phyloP scores from a whole-genome alignment of 1,284 basidiomycete species.

The Heterobasidion irregulare region DNA sequence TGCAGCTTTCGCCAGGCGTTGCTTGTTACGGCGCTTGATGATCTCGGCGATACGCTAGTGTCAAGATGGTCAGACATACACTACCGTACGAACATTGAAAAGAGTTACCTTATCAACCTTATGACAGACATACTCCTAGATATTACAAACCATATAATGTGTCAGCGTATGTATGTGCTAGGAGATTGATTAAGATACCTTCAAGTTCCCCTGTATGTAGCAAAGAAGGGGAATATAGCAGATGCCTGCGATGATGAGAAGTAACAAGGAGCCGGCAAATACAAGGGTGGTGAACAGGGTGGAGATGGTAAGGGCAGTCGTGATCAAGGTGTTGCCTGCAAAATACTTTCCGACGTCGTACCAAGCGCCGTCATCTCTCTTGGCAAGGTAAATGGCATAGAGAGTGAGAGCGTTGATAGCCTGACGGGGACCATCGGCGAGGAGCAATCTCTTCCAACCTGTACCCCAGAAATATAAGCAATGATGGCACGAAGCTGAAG shows the following conservation, averaged over 20 bases:
- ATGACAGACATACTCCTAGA: conserved; percentile 94
- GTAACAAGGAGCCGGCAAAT: conserved; percentile 76
- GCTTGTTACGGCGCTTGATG: conserved; percentile 87
- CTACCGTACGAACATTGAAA: not conserved
- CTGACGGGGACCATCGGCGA: conserved; percentile 97
- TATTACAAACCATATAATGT: not conserved
- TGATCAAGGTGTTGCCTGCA: conserved; percentile 59
- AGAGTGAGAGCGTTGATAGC: conserved; percentile 93
- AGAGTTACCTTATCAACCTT: conserved; percentile 87
- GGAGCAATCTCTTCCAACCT: conserved; percentile 93
- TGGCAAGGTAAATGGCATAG: conserved; percentile 84
- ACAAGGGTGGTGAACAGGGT: conserved; percentile 89
- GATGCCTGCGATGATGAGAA: conserved; percentile 79
- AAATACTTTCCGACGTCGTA: conserved; percentile 68
- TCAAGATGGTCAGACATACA: not conserved
- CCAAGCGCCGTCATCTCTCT: conserved; percentile 58
- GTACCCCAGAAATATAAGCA: conserved; percentile 8
- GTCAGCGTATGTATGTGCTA: not conserved
- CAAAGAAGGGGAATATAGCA: conserved; percentile 90
- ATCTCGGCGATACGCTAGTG: conserved; percentile 82
- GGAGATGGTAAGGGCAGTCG: conserved; percentile 77
- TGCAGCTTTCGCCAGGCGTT: conserved; percentile 76
- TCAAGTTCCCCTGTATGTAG: conserved; percentile 94
- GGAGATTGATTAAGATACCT: conserved; percentile 37
- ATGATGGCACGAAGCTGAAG: not conserved